A percentile compares a stretch with the other conserved stretches of the same genome.
Conservation (phyloP, 495 filamentous ascomycete genomes). For the Podospora sp. region DNA sequence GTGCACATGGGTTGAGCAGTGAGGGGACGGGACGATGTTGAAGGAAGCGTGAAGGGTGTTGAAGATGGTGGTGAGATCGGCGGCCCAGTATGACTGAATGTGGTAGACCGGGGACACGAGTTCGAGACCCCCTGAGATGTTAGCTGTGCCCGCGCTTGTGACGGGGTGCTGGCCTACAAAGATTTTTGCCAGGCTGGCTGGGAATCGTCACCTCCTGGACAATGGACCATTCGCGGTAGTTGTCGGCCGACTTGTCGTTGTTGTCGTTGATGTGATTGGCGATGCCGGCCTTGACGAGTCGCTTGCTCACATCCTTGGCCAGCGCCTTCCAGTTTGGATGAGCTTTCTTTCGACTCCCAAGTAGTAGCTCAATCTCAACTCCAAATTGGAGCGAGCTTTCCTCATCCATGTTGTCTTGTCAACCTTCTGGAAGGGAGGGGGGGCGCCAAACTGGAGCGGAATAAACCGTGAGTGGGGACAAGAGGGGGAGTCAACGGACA, state of each 20-base stretch:
- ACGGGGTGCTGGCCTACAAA: conserved; percentile 21
- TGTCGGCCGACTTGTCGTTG: conserved; percentile 28
- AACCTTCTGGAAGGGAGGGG: not conserved
- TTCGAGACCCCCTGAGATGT: conserved; percentile 30
- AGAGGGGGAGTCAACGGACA: not conserved
- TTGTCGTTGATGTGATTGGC: conserved; percentile 31
- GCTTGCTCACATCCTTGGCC: conserved; percentile 31
- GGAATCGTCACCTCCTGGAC: conserved; percentile 34
- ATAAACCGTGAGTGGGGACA: not conserved
- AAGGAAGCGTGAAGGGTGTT: conserved; percentile 16
- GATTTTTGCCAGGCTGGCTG: conserved; percentile 27
- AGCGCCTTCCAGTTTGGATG: conserved; percentile 30
- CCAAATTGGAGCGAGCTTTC: conserved; percentile 32
- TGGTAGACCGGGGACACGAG: conserved; percentile 37
- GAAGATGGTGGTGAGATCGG: conserved; percentile 33
- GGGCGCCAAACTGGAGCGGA: not conserved
- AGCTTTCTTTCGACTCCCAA: conserved; percentile 28
- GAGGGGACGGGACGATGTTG: conserved; percentile 19
- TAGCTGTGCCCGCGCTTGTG: not conserved
- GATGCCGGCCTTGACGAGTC: conserved; percentile 30
- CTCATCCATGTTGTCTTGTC: conserved; percentile 9
- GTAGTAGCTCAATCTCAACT: conserved; percentile 36
- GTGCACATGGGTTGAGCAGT: conserved; percentile 37
- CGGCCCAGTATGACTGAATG: conserved; percentile 23
- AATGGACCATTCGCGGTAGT: conserved; percentile 38